Conservation (phyloP, 768 basidiomycete genomes). For the Hydnum rufescens region DNA sequence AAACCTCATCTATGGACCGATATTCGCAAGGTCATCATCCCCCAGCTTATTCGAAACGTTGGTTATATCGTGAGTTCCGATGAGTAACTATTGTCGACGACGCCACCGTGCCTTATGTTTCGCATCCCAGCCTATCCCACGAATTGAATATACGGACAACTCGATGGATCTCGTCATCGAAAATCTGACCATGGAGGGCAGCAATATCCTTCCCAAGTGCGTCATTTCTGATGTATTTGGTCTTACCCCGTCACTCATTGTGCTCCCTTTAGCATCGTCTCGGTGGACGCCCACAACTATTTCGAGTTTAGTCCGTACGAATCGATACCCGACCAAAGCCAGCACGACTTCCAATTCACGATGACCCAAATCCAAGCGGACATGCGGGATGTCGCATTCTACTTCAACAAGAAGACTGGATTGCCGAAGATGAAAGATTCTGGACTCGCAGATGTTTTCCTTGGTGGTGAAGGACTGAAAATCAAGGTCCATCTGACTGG, state of each 20-base stretch:
- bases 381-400: slow-evolving; percentile 85
- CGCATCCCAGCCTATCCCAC: slow-evolving; percentile 46
- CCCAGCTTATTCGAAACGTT: slow-evolving; percentile 56
- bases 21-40: slow-evolving; percentile 63
- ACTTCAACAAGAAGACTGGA: slow-evolving; percentile 70
- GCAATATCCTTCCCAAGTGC: slow-evolving; percentile 85
- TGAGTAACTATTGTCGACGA: background rate
- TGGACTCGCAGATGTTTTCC: slow-evolving; percentile 66
- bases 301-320: slow-evolving; percentile 72
- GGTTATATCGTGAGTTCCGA: slow-evolving; percentile 11
- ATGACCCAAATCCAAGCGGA: slow-evolving; percentile 82
- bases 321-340: slow-evolving; percentile 31
- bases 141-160: slow-evolving; percentile 85
- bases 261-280: no score
- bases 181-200: slow-evolving; percentile 73
- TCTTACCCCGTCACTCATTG: no score
- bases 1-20: slow-evolving; percentile 79
- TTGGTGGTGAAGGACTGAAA: slow-evolving; percentile 67
- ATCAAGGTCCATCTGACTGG: slow-evolving; percentile 42
- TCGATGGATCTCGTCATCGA: slow-evolving; percentile 76
- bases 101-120: background rate
- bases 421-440: slow-evolving; percentile 63
- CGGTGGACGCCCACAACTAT: slow-evolving; percentile 54
- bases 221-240: no score
- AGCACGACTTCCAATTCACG: slow-evolving; percentile 56